These are phyloP conservation scores for Komagataella kurtzmanii DNA, from an alignment of 805 yeast species.

Conservation along the genomic window DNA sequence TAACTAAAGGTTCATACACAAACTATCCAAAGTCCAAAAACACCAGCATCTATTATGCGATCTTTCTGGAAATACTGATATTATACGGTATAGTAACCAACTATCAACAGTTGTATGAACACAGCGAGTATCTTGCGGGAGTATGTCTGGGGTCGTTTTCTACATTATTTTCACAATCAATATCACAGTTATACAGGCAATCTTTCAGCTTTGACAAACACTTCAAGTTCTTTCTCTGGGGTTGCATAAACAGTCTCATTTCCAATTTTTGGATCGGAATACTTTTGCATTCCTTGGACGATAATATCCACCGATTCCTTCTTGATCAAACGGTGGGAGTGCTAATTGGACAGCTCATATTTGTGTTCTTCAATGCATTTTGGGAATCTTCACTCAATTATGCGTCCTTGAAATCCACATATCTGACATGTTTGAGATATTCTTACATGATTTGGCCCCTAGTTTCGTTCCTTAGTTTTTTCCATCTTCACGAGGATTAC, in stretches of 20 bases:
- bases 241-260: slow-evolving; percentile 30
- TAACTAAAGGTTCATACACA: background rate
- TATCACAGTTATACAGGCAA: slow-evolving; percentile 14
- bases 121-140: slow-evolving; percentile 13
- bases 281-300: slow-evolving; percentile 18
- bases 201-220: slow-evolving; percentile 12
- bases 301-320: slow-evolving; percentile 26
- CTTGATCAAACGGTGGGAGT: slow-evolving; percentile 45
- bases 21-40: background rate
- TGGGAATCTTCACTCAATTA: slow-evolving; percentile 37
- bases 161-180: slow-evolving; percentile 15
- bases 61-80: slow-evolving; percentile 10
- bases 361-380: slow-evolving; percentile 30
- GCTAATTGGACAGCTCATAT: slow-evolving; percentile 37
- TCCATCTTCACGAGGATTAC: slow-evolving; percentile 29
- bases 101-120: slow-evolving; percentile 11
- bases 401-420: slow-evolving; percentile 22
- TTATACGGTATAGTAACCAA: slow-evolving; percentile 11
- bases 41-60: slow-evolving; percentile 6
- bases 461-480: slow-evolving; percentile 36
- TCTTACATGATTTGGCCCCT: slow-evolving; percentile 50
- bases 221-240: slow-evolving; percentile 45
- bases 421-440: slow-evolving; percentile 32
- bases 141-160: slow-evolving; percentile 14
- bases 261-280: slow-evolving; percentile 35